These are phyloP conservation scores for Gloeophyllum trabeum DNA, from an alignment of 768 basidiomycete genomes.

Conservation along the genomic window DNA sequence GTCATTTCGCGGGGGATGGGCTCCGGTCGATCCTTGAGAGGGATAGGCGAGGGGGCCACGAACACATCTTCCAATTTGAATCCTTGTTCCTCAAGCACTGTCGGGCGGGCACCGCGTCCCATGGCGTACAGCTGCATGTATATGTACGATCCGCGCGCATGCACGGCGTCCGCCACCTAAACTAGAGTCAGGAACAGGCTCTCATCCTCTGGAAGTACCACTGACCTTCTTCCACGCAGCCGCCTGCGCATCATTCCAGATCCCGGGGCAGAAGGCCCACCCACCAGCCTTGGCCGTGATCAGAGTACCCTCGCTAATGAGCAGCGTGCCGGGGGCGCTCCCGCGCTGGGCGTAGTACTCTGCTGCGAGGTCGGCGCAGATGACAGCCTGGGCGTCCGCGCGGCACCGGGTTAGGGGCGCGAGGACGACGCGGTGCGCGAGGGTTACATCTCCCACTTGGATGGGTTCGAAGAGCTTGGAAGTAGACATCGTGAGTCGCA, in stretches of 20 bases:
- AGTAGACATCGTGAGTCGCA: too few relatives aligned
- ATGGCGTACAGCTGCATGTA: neutral
- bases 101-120: neutral
- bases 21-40: conserved; percentile 9
- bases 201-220: neutral
- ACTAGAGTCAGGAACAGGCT: conserved; percentile 11
- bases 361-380: conserved; percentile 23
- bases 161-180: conserved; percentile 7
- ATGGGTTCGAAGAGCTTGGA: conserved; percentile 13
- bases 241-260: conserved; percentile 52
- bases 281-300: conserved; percentile 41
- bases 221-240: conserved; percentile 35
- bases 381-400: conserved; percentile 15
- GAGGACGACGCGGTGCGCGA: conserved; percentile 11
- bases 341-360: conserved; percentile 39
- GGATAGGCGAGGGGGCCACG: neutral
- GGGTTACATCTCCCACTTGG: conserved; percentile 8
- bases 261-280: conserved; percentile 40
- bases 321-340: conserved; percentile 34
- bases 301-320: conserved; percentile 46
- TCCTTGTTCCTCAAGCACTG: neutral
- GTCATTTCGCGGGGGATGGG: neutral
- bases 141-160: neutral
- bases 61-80: conserved; percentile 16
- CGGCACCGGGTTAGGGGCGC: conserved; percentile 13